Base-by-base conservation (phyloP, 2,329 filamentous ascomycete species). In the Apiospora malaysiana region DNA sequence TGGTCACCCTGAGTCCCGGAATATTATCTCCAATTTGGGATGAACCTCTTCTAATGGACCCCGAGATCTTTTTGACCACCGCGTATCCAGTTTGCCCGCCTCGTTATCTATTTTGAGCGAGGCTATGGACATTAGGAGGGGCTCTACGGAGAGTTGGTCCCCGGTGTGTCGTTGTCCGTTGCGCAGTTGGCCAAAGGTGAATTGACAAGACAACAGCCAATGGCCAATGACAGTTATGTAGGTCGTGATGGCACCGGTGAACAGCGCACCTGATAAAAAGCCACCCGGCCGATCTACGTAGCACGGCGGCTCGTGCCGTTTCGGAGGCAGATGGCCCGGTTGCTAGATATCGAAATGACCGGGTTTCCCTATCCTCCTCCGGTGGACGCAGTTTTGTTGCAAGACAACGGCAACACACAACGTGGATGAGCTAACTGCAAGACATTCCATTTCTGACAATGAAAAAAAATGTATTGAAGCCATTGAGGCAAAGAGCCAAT, bases 241-340 rank as follows among this genome's bases (percentile, higher is more conserved):
- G 27, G 27, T 8, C 27, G 12, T 37, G 27, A 37, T n/a, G 5
- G 51, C 27, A 40, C 21, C 32, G 18, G 27, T 37, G 7, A 40
- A n/a, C 18, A 40, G 32, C 8, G 32, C 21, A 10, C 56, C 56
- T 63, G 4, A n/a, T 23, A 45, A 21, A 37, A 32, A 40, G 37
- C 56, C 32, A 32, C 37, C 37, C 56, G 21, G 40, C 37, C 56
- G 21, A 63, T 14, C 18, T 12, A 40, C 18, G 32, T 63, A 63
- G 32, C 10, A 63, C 32, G 56, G 56, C 56, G 56, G 56, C 56
- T 63, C 21, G 56, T 37, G 56, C 56, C 56, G 56, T 63, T 32
- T 63, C 56, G 56, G 56, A 63, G 56, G 56, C 56, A 63, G 56
- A 40, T 63, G 18, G 32, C 56, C 56, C 56, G 56, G 56, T 21